Evolutionary conservation across 148 eudicot genomes (phyloP).

Genomic region (Vaccinium myrtillus): DNA sequence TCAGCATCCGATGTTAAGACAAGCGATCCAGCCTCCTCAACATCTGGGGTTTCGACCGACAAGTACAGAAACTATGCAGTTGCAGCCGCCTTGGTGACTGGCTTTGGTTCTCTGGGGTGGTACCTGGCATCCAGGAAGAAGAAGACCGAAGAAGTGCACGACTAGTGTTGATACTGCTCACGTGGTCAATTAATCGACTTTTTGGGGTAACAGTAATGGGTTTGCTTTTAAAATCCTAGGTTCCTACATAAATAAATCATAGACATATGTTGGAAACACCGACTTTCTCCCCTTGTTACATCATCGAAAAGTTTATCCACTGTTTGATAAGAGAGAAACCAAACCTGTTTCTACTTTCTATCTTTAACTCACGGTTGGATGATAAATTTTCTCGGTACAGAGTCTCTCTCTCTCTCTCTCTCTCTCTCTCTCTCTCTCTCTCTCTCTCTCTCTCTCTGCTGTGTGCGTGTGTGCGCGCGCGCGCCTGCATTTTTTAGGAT

Average conservation of each 20-base stretch:
- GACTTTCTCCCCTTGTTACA: neutral
- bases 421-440: neutral
- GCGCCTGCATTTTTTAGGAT: neutral
- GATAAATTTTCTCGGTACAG: neutral
- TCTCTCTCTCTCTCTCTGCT: neutral
- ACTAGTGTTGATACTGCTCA: conserved; percentile 27
- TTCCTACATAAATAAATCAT: neutral
- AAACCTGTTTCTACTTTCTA: neutral
- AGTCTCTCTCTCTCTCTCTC: neutral
- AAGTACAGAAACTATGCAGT: conserved; percentile 78
- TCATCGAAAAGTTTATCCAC: neutral
- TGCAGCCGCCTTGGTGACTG: conserved; percentile 60
- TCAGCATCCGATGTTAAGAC: conserved; percentile 58
- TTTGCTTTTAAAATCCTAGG: neutral
- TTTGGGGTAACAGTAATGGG: neutral
- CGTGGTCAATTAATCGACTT: neutral
- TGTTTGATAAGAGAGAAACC: neutral
- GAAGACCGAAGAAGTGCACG: conserved; percentile 78
- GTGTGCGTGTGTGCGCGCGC: neutral
- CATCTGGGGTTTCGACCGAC: conserved; percentile 65
- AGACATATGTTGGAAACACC: neutral
- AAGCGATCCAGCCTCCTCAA: conserved; percentile 38
- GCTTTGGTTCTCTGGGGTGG: conserved; percentile 68
- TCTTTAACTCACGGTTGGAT: neutral
- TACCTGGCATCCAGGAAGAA: conserved; percentile 47